Conservation (phyloP, 768 basidiomycete genomes). For the Pleurotus tuber-regium region DNA sequence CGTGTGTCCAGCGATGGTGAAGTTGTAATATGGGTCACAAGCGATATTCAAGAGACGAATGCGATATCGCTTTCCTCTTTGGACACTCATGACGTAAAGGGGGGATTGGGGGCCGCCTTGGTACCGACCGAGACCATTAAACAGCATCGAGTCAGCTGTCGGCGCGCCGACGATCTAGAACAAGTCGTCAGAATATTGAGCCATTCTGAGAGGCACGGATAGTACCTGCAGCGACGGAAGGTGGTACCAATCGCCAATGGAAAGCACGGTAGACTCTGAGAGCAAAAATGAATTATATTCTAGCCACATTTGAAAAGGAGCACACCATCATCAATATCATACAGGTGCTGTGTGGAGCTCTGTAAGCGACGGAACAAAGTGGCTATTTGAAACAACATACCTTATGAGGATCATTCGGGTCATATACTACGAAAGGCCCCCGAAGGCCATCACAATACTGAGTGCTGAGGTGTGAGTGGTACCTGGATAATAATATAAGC, state of each 20-base stretch:
- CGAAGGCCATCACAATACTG: constrained; percentile 21
- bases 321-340: constrained; percentile 21
- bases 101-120: constrained; percentile 29
- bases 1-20: constrained; percentile 37
- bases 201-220: background rate
- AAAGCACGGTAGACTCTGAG: constrained; percentile 41
- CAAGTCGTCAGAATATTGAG: background rate
- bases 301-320: background rate
- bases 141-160: constrained; percentile 31
- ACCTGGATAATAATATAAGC: background rate
- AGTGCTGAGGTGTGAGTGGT: background rate
- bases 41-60: constrained; percentile 47
- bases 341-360: constrained; percentile 16
- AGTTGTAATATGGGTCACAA: constrained; percentile 39
- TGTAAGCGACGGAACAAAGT: background rate
- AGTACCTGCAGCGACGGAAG: background rate
- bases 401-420: constrained; percentile 29
- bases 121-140: constrained; percentile 47
- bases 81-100: constrained; percentile 38
- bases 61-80: constrained; percentile 41
- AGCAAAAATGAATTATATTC: background rate
- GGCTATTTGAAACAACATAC: background rate
- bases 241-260: constrained; percentile 36
- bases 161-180: background rate
- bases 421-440: constrained; percentile 35